Evolutionary conservation across 768 basidiomycete genomes (phyloP).

Genomic region (Boletus subcaerulescens): DNA sequence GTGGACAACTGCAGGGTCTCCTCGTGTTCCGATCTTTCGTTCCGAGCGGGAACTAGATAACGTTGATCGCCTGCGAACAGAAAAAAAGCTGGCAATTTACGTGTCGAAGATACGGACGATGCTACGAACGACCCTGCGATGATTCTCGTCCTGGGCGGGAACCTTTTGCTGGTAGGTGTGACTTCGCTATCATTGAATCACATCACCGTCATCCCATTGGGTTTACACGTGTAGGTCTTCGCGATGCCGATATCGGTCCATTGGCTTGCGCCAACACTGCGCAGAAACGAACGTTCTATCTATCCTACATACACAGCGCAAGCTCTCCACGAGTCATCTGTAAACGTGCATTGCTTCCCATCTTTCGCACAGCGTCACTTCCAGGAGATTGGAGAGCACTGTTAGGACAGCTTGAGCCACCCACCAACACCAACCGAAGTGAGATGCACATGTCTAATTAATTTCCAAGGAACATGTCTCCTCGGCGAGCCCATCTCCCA

Average conservation of each 20-base stretch:
- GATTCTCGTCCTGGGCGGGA: not conserved
- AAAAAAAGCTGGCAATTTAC: conserved; percentile 12
- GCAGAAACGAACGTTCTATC: conserved; percentile 12
- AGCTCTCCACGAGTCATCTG: conserved; percentile 2
- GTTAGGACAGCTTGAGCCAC: conserved; percentile 4
- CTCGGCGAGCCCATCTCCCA: conserved; percentile 22
- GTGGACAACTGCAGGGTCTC: conserved; percentile 23
- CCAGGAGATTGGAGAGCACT: not conserved
- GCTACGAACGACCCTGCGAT: conserved; percentile 1
- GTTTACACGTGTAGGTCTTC: conserved; percentile 21
- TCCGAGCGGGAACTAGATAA: conserved; percentile 4
- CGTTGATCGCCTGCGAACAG: conserved; percentile 4
- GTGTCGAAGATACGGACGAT: conserved; percentile 7
- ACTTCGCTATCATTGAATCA: conserved; percentile 10
- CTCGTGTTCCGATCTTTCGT: conserved; percentile 20
- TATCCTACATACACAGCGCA: conserved; percentile 11
- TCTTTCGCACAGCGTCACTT: not conserved
- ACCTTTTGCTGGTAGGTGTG: not conserved
- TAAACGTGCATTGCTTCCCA: not conserved
- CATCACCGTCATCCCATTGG: not conserved
- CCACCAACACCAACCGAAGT: conserved; percentile 11
- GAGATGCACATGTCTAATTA: conserved; percentile 22
- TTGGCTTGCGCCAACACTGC: conserved; percentile 7
- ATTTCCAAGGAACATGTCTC: conserved; percentile 27
- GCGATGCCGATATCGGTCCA: not conserved